phyloP scores from a whole-genome alignment of 2,329 filamentous ascomycete species.

The Nemania sp. region DNA sequence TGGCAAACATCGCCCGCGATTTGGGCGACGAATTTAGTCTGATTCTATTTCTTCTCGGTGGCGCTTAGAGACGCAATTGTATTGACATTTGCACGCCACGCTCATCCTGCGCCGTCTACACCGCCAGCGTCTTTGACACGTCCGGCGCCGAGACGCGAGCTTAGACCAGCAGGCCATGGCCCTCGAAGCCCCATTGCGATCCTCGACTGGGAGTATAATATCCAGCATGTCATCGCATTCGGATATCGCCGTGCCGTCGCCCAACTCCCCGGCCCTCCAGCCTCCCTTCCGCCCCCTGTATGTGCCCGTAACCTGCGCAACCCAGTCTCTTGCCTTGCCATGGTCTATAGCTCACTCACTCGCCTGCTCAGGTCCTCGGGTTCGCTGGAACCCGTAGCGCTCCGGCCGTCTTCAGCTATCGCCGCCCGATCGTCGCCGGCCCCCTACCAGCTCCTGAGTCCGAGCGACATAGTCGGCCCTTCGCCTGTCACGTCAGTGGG shows the following conservation, averaged over 20 bases:
- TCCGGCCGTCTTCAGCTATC: constrained; percentile 57
- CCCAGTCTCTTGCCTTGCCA: constrained; percentile 3
- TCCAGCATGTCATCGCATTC: constrained; percentile 57
- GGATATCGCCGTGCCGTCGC: constrained; percentile 60
- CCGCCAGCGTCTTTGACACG: constrained; percentile 23
- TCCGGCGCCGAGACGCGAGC: constrained; percentile 25
- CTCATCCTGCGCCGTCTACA: constrained; percentile 11
- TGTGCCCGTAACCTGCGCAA: constrained; percentile 32
- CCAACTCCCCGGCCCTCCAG: constrained; percentile 54
- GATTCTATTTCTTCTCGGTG: constrained; percentile 1
- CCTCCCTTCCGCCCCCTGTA: constrained; percentile 59
- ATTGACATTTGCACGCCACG: constrained; percentile 28
- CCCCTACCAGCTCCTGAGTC: constrained; percentile 61
- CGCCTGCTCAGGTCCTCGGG: constrained; percentile 42
- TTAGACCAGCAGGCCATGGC: constrained; percentile 52
- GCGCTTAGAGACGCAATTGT: constrained; percentile 29
- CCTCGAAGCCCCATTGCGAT: constrained; percentile 65
- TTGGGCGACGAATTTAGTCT: constrained; percentile 5
- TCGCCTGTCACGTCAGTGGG: constrained; percentile 86
- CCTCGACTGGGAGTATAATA: constrained; percentile 63
- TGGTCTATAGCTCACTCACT: constrained; percentile 17
- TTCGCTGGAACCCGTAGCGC: constrained; percentile 52
- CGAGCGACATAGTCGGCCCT: constrained; percentile 74
- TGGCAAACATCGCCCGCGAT: constrained; percentile 27
- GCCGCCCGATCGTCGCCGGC: constrained; percentile 54